phyloP scores from a whole-genome alignment of 768 basidiomycete species.

The Auricularia cornea region DNA sequence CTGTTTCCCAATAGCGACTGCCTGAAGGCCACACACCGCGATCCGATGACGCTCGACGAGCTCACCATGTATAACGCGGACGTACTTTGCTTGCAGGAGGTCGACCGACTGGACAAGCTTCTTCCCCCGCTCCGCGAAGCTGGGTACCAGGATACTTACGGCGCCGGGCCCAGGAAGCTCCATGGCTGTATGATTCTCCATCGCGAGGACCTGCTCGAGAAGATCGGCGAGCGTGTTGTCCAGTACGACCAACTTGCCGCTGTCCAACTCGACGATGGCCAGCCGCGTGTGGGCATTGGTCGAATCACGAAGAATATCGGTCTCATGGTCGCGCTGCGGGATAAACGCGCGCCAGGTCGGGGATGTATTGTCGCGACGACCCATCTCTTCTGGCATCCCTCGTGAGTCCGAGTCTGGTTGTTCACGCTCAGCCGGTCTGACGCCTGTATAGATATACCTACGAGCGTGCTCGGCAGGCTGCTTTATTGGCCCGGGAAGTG shows the following conservation, averaged over 20 bases:
- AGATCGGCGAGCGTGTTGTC: constrained; percentile 40
- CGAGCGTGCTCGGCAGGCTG: constrained; percentile 79
- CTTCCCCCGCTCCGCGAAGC: constrained; percentile 55
- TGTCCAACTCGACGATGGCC: constrained; percentile 21
- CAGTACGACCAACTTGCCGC: constrained; percentile 61
- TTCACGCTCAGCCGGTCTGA: not conserved
- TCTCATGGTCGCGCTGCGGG: constrained; percentile 57
- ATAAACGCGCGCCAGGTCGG: constrained; percentile 27
- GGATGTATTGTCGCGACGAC: constrained; percentile 81
- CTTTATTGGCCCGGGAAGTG: constrained; percentile 62
- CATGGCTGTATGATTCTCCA: constrained; percentile 85
- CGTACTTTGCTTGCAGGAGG: constrained; percentile 86
- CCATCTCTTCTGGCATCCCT: constrained; percentile 94
- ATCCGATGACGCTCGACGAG: constrained; percentile 69
- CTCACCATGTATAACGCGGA: constrained; percentile 66
- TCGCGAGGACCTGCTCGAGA: constrained; percentile 42
- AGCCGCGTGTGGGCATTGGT: constrained; percentile 42
- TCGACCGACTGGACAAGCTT: constrained; percentile 70
- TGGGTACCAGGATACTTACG: constrained; percentile 58
- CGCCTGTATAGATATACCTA: constrained; percentile 53
- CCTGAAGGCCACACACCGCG: constrained; percentile 63
- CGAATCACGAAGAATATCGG: constrained; percentile 78
- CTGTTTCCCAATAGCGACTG: constrained; percentile 83
- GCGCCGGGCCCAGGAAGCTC: constrained; percentile 62
- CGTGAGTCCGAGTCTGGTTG: constrained; percentile 32